Evolutionary conservation across 2,329 filamentous ascomycete genomes (phyloP).

Genomic region (Phyllosticta paracitricarpa): DNA sequence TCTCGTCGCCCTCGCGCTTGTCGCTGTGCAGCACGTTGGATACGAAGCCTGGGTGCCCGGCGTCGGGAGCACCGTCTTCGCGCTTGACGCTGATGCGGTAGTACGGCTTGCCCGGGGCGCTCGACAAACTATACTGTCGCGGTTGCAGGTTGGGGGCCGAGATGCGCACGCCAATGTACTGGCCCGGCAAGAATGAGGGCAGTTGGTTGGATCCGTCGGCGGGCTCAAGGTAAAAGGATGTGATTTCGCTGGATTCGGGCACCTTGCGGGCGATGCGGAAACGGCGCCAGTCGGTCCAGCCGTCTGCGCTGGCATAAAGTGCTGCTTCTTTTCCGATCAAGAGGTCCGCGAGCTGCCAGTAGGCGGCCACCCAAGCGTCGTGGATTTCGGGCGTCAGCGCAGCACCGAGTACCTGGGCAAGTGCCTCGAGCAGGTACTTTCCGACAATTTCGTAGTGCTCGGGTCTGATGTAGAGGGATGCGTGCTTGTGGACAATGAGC

Average conservation of each 20-base stretch:
- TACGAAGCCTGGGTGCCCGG: conserved; percentile 51
- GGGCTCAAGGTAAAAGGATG: conserved; percentile 59
- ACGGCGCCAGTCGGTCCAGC: conserved; percentile 57
- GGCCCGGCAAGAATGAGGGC: conserved; percentile 56
- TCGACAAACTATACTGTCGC: conserved; percentile 64
- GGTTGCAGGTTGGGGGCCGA: conserved; percentile 53
- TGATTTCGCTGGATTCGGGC: conserved; percentile 57
- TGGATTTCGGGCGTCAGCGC: conserved; percentile 56
- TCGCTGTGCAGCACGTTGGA: conserved; percentile 59
- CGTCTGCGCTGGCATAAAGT: conserved; percentile 51
- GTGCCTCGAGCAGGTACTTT: conserved; percentile 57
- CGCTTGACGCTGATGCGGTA: conserved; percentile 65
- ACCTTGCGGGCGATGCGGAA: conserved; percentile 58
- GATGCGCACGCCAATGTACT: conserved; percentile 59
- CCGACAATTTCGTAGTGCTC: conserved; percentile 64
- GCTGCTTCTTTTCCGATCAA: conserved; percentile 57
- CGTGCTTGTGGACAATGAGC: conserved; percentile 69
- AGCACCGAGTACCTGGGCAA: conserved; percentile 54
- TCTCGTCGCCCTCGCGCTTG: conserved; percentile 49
- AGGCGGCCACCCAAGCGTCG: conserved; percentile 61
- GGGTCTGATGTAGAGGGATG: conserved; percentile 55
- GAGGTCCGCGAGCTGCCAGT: conserved; percentile 63
- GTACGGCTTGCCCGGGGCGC: conserved; percentile 49
- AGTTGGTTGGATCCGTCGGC: conserved; percentile 47
- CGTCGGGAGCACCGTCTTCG: conserved; percentile 34